These are phyloP conservation scores for Capsaspora owczarzaki DNA, from an alignment of 78 protist genomes.

Conservation along the genomic window DNA sequence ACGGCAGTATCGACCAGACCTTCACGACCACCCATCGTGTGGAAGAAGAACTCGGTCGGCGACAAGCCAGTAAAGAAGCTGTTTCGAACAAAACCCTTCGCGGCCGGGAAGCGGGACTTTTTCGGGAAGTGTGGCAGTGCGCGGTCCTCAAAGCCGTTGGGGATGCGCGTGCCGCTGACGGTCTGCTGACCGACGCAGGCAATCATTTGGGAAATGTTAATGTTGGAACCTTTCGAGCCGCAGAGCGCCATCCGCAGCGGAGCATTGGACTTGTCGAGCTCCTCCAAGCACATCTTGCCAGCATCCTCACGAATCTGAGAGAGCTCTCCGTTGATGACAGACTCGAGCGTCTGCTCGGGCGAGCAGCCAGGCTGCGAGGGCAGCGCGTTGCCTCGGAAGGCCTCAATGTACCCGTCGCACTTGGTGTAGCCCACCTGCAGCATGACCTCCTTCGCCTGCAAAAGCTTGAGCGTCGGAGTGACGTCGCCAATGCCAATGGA, in stretches of 20 bases:
- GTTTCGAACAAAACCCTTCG: conserved; percentile 96
- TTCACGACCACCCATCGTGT: conserved; percentile 98
- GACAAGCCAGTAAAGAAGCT: conserved; percentile 92
- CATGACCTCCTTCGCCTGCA: conserved; percentile 51
- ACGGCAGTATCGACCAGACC: conserved; percentile 97
- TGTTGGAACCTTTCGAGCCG: conserved; percentile 95
- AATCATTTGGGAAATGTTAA: conserved; percentile 98
- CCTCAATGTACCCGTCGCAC: conserved; percentile 52
- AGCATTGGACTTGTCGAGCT: conserved; percentile 70
- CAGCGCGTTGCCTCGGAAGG: conserved; percentile 55
- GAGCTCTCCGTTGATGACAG: conserved; percentile 68
- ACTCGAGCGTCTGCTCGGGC: conserved; percentile 70
- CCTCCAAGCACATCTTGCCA: conserved; percentile 80
- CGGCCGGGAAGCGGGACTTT: conserved; percentile 49
- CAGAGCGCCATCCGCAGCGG: conserved; percentile 98
- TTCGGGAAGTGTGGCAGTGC: conserved; percentile 93
- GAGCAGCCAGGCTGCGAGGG: conserved; percentile 76
- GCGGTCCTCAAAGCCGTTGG: conserved; percentile 91
- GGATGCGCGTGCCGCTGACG: conserved; percentile 91
- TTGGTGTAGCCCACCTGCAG: conserved; percentile 53
- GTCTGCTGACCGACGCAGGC: conserved; percentile 97
- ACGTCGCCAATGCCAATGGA: conserved; percentile 86
- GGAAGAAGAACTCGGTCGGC: conserved; percentile 97
- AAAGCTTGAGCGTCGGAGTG: background rate
- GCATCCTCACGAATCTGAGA: conserved; percentile 82